Conservation (phyloP, 176 grass and related monocot genomes). For the Stipa capillata region DNA sequence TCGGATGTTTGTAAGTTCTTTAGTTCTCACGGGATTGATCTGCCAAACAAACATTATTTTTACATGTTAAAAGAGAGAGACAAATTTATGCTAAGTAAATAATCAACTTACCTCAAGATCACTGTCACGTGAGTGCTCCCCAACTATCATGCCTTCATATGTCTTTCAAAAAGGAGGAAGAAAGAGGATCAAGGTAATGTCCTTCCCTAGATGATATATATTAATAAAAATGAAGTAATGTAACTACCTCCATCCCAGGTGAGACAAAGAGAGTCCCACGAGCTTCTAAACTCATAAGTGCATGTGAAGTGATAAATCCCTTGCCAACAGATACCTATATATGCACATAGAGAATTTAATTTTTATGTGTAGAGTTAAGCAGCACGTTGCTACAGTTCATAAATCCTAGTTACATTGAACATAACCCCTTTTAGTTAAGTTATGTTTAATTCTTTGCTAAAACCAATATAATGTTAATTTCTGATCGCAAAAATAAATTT, state of each 20-base stretch:
- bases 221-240: constrained; percentile 23
- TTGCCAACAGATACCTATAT: constrained; percentile 76
- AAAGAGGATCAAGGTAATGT: constrained; percentile 11
- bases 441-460: not conserved
- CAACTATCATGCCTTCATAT: constrained; percentile 95
- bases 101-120: constrained; percentile 88
- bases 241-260: constrained; percentile 85
- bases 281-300: constrained; percentile 97
- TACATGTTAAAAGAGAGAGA: constrained; percentile 3
- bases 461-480: not conserved
- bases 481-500: not conserved
- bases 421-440: not conserved
- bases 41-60: constrained; percentile 28
- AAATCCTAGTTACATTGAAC: not conserved
- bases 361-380: constrained; percentile 1
- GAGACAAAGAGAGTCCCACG: constrained; percentile 93
- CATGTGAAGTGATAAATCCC: constrained; percentile 85
- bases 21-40: constrained; percentile 95
- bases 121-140: constrained; percentile 92
- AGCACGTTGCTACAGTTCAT: constrained; percentile 5
- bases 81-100: constrained; percentile 2
- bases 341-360: constrained; percentile 22
- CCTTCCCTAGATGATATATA: not conserved
- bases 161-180: constrained; percentile 43
- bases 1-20: constrained; percentile 94